Evolutionary conservation across 805 yeast species (phyloP), one percentile per base, ranked within the genome.

Genomic region (Kodamaea neixiangensis): DNA sequence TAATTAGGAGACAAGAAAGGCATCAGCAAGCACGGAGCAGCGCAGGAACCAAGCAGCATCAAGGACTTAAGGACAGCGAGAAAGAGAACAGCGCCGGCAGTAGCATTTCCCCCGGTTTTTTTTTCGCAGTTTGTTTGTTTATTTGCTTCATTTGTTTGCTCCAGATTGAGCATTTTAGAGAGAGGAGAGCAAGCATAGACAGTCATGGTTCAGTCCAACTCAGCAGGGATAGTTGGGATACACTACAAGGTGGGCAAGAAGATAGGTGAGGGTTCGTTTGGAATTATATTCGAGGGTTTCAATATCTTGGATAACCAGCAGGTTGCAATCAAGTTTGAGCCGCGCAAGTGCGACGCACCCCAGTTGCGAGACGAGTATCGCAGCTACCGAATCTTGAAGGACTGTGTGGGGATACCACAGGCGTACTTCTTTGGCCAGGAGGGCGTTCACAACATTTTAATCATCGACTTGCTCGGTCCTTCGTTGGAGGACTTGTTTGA

Each of bases 381-480:
- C 61, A 87, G 97, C n/a, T 94, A 94, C 72, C 87, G 91, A 63
- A 87, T 89, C 50, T 76, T 94, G 46, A 82, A 83, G 51, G 96
- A 96, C 15, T 80, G 86, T 47, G 78, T 76, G 41, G 98, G 98
- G 44, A 86, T 94, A 48, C 99, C 99, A 47, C 84, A 86, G 62
- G 98, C 97, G n/a, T 94, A 94, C 73, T 94, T 91, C 68, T 93
- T 93, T 68, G 99, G 99, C 53, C 98, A 94, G 67, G 99, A 94
- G 72, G 98, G 99, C 29, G 81, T 94, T 53, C 98, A 94, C 75
- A 92, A 93, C 68, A 91, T 94, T 47, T 76, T 94, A 56, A 97
- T 94, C 35, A 94, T 94, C 60, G 99, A 94, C 67, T 78, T 94
- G 42, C 78, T 94, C 61, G 99, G 99, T 10, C 99, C 99, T 7